Percentiles rank a stretch among this genome's conserved stretches.
Conservation (phyloP, 2,329 filamentous ascomycete genomes). For the Furcasterigmium furcatum region DNA sequence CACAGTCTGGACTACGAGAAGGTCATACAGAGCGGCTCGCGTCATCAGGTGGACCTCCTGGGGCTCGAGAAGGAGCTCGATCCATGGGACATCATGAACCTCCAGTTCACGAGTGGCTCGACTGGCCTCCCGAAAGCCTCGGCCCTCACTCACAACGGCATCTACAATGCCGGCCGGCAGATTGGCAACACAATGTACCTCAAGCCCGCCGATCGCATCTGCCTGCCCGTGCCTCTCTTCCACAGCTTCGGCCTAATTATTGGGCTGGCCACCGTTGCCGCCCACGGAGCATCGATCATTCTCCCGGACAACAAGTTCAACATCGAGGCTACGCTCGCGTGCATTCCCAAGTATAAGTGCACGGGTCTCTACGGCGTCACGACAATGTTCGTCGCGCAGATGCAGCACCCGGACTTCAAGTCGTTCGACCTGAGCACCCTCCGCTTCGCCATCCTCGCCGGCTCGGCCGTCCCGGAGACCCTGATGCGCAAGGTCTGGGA, state of each 20-base stretch:
- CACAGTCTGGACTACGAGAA: neutral
- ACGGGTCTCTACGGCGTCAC: constrained; percentile 78
- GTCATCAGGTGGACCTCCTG: neutral
- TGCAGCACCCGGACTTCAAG: constrained; percentile 36
- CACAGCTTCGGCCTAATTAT: constrained; percentile 82
- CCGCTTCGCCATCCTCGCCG: constrained; percentile 23
- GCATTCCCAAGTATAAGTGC: constrained; percentile 63
- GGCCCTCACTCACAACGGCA: constrained; percentile 65
- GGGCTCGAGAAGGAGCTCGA: neutral
- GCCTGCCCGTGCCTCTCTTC: constrained; percentile 79
- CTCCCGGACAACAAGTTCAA: constrained; percentile 75
- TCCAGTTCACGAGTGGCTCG: constrained; percentile 72
- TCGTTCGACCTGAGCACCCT: constrained; percentile 13
- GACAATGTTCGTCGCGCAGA: constrained; percentile 63
- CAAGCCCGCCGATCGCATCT: constrained; percentile 64
- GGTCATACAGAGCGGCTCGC: neutral
- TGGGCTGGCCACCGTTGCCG: constrained; percentile 67
- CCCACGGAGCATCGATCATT: constrained; percentile 71
- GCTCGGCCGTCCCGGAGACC: constrained; percentile 69
- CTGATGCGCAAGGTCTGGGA: constrained; percentile 70
- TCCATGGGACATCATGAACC: constrained; percentile 35
- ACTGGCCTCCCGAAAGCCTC: constrained; percentile 70
- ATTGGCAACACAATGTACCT: constrained; percentile 73
- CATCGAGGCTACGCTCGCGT: constrained; percentile 58
- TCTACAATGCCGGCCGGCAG: constrained; percentile 64